Evolutionary conservation across 2,329 filamentous ascomycete genomes (phyloP).

Genomic region (Blastomyces silverae): DNA sequence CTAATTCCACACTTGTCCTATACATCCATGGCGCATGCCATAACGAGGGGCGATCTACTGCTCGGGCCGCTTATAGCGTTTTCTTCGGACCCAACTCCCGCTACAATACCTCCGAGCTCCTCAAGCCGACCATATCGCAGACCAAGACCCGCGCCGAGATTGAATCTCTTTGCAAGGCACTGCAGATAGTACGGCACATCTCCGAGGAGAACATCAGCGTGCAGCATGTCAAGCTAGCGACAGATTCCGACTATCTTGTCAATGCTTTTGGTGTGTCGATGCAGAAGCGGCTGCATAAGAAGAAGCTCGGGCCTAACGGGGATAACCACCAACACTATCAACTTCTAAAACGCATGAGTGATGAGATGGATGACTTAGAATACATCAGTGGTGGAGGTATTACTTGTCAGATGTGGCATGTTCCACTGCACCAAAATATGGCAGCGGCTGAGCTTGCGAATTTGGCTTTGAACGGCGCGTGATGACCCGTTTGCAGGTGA

Average conservation of each 20-base stretch:
- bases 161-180: not conserved
- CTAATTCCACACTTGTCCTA: constrained; percentile 2
- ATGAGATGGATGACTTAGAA: constrained; percentile 10
- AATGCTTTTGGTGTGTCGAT: constrained; percentile 3
- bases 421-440: not conserved
- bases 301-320: not conserved
- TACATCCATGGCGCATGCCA: constrained; percentile 12
- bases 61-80: not conserved
- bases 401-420: constrained; percentile 13
- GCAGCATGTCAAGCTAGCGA: constrained; percentile 3
- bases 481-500: not conserved
- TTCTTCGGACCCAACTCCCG: constrained; percentile 4
- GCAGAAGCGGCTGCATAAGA: not conserved
- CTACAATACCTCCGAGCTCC: constrained; percentile 4
- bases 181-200: constrained; percentile 2
- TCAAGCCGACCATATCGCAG: not conserved
- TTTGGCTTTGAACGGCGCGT: constrained; percentile 8
- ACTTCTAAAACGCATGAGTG: constrained; percentile 1
- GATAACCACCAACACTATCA: not conserved
- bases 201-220: constrained; percentile 1
- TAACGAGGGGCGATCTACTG: not conserved
- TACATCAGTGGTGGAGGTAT: not conserved
- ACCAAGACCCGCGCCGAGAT: not conserved
- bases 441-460: constrained; percentile 5
- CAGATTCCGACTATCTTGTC: constrained; percentile 11